Base-by-base conservation (phyloP, 768 basidiomycete genomes). In the Lactarius pseudohatsudake region DNA sequence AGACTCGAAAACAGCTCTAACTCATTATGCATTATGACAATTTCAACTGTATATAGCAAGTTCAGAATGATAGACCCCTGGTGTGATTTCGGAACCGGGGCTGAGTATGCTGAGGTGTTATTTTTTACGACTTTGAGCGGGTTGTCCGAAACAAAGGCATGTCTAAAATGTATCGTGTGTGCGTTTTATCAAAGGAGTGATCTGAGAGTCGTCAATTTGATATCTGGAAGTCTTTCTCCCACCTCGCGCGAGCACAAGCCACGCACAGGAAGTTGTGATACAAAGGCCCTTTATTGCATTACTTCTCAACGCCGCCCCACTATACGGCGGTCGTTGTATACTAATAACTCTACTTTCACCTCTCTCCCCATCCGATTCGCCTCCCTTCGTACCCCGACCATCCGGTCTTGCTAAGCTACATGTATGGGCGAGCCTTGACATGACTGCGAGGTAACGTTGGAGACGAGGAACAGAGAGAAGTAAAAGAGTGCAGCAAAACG, bases 231-330 rank as follows among this genome's bases (percentile, higher is more conserved):
- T 34, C 34, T 32, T 32, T 8, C 34, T 34, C 34, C 11, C 38
- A 43, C 36, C 16, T 2, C 11, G 36, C 36, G 36, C 36, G 36
- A 36, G 11, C 3, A 38, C 54, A 47, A 38, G 22, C 30, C 56
- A 36, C 47, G 8, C 18, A 18, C 40, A 57, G 16, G 22, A n/a
- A 36, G 57, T 53, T 62, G 60, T 69, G 67, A 62, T 68, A 69
- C 68, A 69, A 63, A 62, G 38, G 61, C 67, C 13, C 36, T 69
- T 69, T 59, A 69, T 69, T 69, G 65, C 67, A 69, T 69, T 69
- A 69, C 68, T 69, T 69, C 68, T 69, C 66, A 59, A 62, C 61
- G 54, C 65, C 65, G 59, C 61, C 57, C 53, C 64, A 66, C 66
- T 68, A 68, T 69, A 54, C 62, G 57, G 60, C 65, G 65, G 61